These are phyloP conservation scores for Parathielavia hyrcaniae DNA, from an alignment of 495 filamentous ascomycete genomes.

Conservation along the genomic window DNA sequence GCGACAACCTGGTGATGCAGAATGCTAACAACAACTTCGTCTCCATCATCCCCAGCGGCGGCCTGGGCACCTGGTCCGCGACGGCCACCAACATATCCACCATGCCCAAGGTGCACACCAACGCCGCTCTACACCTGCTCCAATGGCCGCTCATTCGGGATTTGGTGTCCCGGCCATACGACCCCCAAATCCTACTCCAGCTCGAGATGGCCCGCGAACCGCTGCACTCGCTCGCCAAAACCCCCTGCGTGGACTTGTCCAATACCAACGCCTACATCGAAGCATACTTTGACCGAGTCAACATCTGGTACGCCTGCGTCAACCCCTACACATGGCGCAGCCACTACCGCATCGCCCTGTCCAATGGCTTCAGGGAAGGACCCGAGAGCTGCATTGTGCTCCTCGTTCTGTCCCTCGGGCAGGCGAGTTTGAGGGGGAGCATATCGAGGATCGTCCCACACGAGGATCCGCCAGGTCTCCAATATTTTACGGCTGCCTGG, in stretches of 20 bases:
- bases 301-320: conserved; percentile 80
- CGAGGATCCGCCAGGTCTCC: conserved; percentile 66
- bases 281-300: conserved; percentile 72
- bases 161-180: conserved; percentile 66
- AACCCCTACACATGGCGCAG: conserved; percentile 77
- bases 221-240: conserved; percentile 56
- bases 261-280: conserved; percentile 69
- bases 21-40: conserved; percentile 41
- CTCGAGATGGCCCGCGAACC: conserved; percentile 76
- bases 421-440: conserved; percentile 62
- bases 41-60: conserved; percentile 56
- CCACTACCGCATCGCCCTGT: conserved; percentile 65
- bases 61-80: conserved; percentile 66
- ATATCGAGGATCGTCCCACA: conserved; percentile 66
- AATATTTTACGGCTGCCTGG: conserved; percentile 78
- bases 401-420: conserved; percentile 68
- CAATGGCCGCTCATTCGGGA: conserved; percentile 77
- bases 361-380: conserved; percentile 65
- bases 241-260: conserved; percentile 59
- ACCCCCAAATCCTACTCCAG: conserved; percentile 70
- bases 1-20: conserved; percentile 53
- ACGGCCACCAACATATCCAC: conserved; percentile 60
- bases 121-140: conserved; percentile 67
- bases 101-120: conserved; percentile 78
- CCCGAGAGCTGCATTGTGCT: conserved; percentile 79